Evolutionary conservation across 495 filamentous ascomycete genomes (phyloP).

Genomic region (Penicillium pancosmium): DNA sequence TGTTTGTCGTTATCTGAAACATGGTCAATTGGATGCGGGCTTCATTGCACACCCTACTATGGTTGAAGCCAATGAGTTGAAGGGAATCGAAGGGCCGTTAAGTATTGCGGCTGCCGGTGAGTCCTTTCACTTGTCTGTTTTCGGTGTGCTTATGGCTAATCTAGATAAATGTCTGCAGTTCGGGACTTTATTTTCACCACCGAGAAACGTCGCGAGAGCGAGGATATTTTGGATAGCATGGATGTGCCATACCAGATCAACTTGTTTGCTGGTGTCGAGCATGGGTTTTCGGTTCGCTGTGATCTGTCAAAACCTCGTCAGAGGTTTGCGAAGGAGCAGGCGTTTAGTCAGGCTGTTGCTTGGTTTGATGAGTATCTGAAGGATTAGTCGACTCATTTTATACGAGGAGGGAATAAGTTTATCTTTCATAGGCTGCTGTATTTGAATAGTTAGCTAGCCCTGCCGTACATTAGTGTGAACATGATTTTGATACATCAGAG

Average conservation of each 20-base stretch:
- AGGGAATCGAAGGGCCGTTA: constrained; percentile 64
- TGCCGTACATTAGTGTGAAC: too few relatives aligned
- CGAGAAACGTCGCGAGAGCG: constrained; percentile 58
- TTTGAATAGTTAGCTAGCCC: not conserved
- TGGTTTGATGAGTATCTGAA: constrained; percentile 64
- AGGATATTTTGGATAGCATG: constrained; percentile 55
- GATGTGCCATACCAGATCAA: constrained; percentile 71
- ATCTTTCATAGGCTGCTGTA: not conserved
- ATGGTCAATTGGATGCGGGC: constrained; percentile 41
- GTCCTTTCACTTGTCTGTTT: not conserved
- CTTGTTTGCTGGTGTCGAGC: constrained; percentile 65
- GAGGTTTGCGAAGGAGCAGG: constrained; percentile 75
- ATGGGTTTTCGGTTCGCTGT: constrained; percentile 70
- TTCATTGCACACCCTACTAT: constrained; percentile 75
- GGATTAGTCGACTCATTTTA: not conserved
- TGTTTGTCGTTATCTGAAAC: constrained; percentile 33
- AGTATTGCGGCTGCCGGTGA: constrained; percentile 67
- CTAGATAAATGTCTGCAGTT: not conserved
- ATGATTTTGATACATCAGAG: too few relatives aligned
- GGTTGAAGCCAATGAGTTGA: constrained; percentile 68
- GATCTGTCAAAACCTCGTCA: constrained; percentile 55
- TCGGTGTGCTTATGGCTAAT: not conserved
- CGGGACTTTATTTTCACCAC: constrained; percentile 57
- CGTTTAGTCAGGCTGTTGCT: constrained; percentile 68
- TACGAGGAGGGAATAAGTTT: not conserved